Evolutionary conservation across 2,329 filamentous ascomycete species (phyloP), one percentile per base, ranked within the genome.

Genomic region (Diaporthe citriasiana): DNA sequence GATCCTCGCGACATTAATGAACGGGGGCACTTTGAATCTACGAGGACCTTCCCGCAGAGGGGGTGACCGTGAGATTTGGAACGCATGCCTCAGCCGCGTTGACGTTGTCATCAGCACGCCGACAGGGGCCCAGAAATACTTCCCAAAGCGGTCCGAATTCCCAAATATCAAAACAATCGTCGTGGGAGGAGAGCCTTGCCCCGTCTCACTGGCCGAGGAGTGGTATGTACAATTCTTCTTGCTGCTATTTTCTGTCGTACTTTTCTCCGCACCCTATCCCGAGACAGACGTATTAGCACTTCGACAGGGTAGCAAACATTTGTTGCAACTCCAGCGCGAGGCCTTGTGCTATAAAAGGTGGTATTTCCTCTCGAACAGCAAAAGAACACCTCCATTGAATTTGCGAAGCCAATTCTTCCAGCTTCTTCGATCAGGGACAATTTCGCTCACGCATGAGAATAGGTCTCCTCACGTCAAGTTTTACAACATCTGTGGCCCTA

Each of bases 401-500:
- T 38, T 51, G 25, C 12, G 12, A 4, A 38, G 19, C 19, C 27
- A 25, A 35, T 35, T 25, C 1, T 25, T 50, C 19, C 30, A 38
- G 30, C 12, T 27, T 27, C 17, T 35, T 35, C 4, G 5, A 19
- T 15, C 1, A 40, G 13, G 15, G 9, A 9, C 12, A 17, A 7
- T 30, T 40, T 53, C 12, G 53, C 47, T 68, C 4, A 68, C n/a
- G 2, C 9, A 17, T 27, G 22, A 2, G 0, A 38, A 66, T 4
- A 68, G 63, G 63, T 86, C 88, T 83, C 69, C 69, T 4, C 80
- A 85, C 70, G 84, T 82, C 35, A 84, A 82, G 10, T 88, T 88
- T 78, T 88, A 82, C 83, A 91, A 91, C 80, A 87, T 88, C 76
- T 91, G 89, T 77, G 89, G 89, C 2, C 89, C 89, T 1, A 90